A percentile compares a stretch with the other conserved stretches of the same genome.
Evolutionary conservation across 169 alveolate species (phyloP).

Genomic region (Cyclospora cayetanensis): DNA sequence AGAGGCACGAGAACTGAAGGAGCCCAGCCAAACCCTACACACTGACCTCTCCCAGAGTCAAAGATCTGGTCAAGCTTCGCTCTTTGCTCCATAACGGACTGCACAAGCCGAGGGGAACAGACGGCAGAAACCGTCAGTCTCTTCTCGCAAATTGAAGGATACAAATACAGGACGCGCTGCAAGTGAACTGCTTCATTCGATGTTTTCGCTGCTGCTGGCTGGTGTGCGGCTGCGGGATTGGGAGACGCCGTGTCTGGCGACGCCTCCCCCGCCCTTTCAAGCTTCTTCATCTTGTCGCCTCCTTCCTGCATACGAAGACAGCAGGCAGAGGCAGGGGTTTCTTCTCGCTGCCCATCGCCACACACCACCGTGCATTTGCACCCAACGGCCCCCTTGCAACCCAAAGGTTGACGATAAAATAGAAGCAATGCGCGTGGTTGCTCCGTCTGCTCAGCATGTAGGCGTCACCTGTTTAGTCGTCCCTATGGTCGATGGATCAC

Average conservation of each 20-base stretch:
- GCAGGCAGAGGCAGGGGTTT: too few species aligned
- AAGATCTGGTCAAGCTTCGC: not conserved
- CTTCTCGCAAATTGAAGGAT: not conserved
- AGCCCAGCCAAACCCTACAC: not conserved
- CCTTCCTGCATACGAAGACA: too few species aligned
- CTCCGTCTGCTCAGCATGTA: too few species aligned
- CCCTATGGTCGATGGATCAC: too few species aligned
- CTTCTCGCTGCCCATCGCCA: too few species aligned
- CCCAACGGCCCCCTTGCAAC: too few species aligned
- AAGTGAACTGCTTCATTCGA: not conserved
- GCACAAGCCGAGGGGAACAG: not conserved
- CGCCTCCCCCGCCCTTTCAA: not conserved
- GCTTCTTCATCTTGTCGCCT: too few species aligned
- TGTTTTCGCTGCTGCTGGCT: not conserved
- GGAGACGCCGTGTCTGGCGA: slow-evolving; percentile 5
- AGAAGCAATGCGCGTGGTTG: too few species aligned
- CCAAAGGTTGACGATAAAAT: too few species aligned
- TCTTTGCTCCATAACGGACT: not conserved
- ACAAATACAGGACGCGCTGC: not conserved
- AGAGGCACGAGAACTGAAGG: not conserved
- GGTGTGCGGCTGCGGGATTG: not conserved
- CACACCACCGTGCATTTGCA: too few species aligned
- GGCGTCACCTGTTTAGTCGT: too few species aligned
- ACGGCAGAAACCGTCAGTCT: not conserved
- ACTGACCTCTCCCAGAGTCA: not conserved